Base-by-base conservation (phyloP, 805 yeast genomes). In the Metschnikowia peoriensis region DNA sequence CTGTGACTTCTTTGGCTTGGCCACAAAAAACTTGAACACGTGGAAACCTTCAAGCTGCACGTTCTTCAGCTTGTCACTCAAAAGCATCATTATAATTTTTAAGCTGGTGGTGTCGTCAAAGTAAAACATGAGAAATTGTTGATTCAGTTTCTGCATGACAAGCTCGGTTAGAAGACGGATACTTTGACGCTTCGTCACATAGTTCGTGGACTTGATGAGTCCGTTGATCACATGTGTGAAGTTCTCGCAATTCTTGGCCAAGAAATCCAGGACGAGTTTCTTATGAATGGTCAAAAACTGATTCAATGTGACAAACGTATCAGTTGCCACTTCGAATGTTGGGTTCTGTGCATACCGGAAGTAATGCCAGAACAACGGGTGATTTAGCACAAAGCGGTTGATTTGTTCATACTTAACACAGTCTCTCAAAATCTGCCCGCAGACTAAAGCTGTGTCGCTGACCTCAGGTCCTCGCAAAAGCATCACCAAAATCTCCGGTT, bases 21-120 rank as follows among this genome's bases (percentile, higher is more conserved):
- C 98, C n/a, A 91, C 91, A 69, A 94, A 90, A 39, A 92, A 88
- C 71, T 93, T 94, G 74, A 94, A 93, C 38, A 93, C 86, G 59
- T 94, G 92, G 65, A 94, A 94, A 4, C 96, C 91, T 67, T 94
- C 98, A 50, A 83, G 70, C 66, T 92, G 97, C 53, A 94, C 79
- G 67, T 92, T 92, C 64, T 87, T 88, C 57, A 96, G 89, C 69
- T 87, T 88, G 68, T 93, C 97, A 53, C 94, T 85, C 57, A 94
- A 73, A 55, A 91, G 70, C 38, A 86, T 79, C 99, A 94, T 94
- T 28, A 89, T 81, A 50, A 91, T 71, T 67, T 93, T 94, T 63
- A 94, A 73, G 66, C 91, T 91, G 48, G 86, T 90, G 1, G 94
- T 84, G 49, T 86, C 85, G 61, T 84, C 86, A 55, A 91, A 89